phyloP scores from a whole-genome alignment of 176 grass and related monocot genomes.

The Cenchrus purpureus region DNA sequence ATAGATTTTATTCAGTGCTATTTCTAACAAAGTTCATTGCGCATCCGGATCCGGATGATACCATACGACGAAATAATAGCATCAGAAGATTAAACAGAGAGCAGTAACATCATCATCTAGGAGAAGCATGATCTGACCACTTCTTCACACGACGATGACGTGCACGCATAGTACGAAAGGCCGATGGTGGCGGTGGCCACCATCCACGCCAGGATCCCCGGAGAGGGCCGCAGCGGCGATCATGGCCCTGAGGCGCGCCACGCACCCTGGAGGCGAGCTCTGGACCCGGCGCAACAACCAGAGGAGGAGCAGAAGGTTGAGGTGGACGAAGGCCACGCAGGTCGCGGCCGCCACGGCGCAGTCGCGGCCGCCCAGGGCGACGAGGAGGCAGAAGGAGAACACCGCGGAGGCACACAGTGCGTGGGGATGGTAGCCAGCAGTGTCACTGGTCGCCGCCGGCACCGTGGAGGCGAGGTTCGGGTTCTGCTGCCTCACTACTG shows the following conservation, averaged over 20 bases:
- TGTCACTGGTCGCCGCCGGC: no score
- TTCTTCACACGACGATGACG: no score
- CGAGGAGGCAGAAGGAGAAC: background rate
- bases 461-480: no score
- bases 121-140: no score
- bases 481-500: no score
- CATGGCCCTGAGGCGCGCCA: background rate
- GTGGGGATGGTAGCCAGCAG: no score
- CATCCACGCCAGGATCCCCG: background rate
- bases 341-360: background rate
- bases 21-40: no score
- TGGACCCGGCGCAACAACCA: conserved; percentile 29
- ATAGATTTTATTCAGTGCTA: background rate
- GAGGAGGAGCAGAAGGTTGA: conserved; percentile 41
- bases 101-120: no score
- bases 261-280: background rate
- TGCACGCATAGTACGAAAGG: background rate
- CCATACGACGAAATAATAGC: no score
- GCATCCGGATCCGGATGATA: no score
- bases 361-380: background rate
- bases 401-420: background rate
- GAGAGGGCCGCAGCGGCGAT: conserved; percentile 39
- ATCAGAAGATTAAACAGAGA: no score
- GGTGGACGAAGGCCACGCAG: background rate
- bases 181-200: background rate